A percentile compares a stretch with the other conserved stretches of the same genome.
Conservation (phyloP, 2,329 filamentous ascomycete species). For the Orbilia blumenaviensis region DNA sequence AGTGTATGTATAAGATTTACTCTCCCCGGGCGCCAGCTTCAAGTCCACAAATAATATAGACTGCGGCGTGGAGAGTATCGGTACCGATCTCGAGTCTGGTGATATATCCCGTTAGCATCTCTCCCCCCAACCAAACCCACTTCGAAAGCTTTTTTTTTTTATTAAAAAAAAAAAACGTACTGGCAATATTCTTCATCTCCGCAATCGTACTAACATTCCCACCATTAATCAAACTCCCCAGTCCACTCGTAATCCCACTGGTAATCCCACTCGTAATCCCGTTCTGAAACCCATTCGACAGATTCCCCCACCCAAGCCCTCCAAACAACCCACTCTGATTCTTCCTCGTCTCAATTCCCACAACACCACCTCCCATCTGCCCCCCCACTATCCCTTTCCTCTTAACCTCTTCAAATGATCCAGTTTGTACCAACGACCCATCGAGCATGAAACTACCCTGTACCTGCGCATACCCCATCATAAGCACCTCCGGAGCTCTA, state of each 20-base stretch:
- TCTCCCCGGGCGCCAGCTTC: constrained; percentile 85
- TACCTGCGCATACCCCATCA: constrained; percentile 98
- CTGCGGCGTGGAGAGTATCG: constrained; percentile 91
- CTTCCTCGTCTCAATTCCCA: constrained; percentile 79
- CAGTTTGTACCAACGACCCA: constrained; percentile 86
- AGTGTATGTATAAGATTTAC: constrained; percentile 83
- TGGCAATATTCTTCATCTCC: constrained; percentile 89
- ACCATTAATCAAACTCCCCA: constrained; percentile 85
- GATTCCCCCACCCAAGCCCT: constrained; percentile 82
- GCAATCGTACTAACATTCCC: constrained; percentile 91
- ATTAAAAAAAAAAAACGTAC: constrained; percentile 59
- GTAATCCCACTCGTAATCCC: constrained; percentile 63
- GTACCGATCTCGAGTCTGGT: constrained; percentile 76
- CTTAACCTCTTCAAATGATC: constrained; percentile 94
- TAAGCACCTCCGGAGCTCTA: constrained; percentile 76
- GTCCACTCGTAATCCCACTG: constrained; percentile 75
- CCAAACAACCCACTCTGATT: constrained; percentile 81
- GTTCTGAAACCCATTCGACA: constrained; percentile 43
- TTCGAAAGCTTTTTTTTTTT: no score
- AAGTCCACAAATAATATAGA: constrained; percentile 96
- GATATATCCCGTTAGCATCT: constrained; percentile 49
- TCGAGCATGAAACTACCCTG: constrained; percentile 92
- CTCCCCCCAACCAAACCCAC: neutral
- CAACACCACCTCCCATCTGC: constrained; percentile 81
- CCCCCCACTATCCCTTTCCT: constrained; percentile 88